These are phyloP conservation scores for Bondarzewia mesenterica DNA, from an alignment of 1,284 basidiomycete species.

Conservation along the genomic window DNA sequence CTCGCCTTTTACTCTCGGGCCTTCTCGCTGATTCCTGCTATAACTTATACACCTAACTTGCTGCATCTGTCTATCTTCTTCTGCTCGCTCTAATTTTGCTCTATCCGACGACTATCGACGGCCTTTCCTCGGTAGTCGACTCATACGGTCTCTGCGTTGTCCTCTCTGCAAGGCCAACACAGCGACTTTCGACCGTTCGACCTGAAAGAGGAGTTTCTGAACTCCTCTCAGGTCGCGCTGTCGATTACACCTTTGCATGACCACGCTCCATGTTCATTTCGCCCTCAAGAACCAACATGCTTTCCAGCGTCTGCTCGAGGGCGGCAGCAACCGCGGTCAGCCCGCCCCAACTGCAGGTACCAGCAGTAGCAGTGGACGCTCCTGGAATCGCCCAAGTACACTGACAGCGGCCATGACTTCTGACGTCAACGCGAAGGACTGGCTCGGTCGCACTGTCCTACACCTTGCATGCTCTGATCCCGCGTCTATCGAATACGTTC, in stretches of 20 bases:
- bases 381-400: slow-evolving; percentile 51
- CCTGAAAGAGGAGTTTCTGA: background rate
- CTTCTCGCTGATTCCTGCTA: too few relatives aligned
- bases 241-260: slow-evolving; percentile 43
- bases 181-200: background rate
- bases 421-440: slow-evolving; percentile 72
- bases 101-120: background rate
- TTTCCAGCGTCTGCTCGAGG: slow-evolving; percentile 76
- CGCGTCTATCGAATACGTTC: slow-evolving; percentile 72
- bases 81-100: background rate
- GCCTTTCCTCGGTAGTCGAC: background rate
- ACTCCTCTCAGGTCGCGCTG: background rate
- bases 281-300: slow-evolving; percentile 70
- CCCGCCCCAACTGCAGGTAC: slow-evolving; percentile 20
- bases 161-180: background rate
- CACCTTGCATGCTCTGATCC: slow-evolving; percentile 73
- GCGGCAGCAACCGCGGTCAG: slow-evolving; percentile 24
- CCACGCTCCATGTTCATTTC: slow-evolving; percentile 76
- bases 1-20: too few relatives aligned
- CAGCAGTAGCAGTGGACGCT: slow-evolving; percentile 52
- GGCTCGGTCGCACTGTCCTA: slow-evolving; percentile 71
- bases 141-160: background rate
- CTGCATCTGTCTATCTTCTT: background rate
- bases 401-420: slow-evolving; percentile 29
- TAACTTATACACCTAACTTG: background rate